These are phyloP conservation scores for Wilhelminamyces savonicus DNA, from an alignment of 805 yeast species.

Conservation along the genomic window DNA sequence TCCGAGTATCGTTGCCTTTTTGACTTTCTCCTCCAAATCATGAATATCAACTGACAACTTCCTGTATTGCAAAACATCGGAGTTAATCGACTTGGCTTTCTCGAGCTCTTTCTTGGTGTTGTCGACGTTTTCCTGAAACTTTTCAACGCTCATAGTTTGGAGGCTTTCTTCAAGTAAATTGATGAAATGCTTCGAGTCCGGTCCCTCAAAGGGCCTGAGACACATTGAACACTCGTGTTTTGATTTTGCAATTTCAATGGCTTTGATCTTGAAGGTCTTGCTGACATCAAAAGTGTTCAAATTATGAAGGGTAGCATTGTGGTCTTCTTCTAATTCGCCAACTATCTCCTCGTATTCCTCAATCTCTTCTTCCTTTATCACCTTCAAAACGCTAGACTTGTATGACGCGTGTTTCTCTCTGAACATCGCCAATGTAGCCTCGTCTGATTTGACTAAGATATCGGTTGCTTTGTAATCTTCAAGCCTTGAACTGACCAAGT, in stretches of 20 bases:
- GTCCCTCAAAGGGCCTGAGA: conserved; percentile 49
- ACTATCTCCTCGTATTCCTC: conserved; percentile 46
- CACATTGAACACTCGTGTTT: conserved; percentile 72
- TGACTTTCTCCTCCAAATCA: not conserved
- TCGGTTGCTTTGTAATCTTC: conserved; percentile 1
- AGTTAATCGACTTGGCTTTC: conserved; percentile 21
- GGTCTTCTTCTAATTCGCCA: conserved; percentile 54
- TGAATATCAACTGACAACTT: conserved; percentile 6
- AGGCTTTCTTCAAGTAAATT: conserved; percentile 22
- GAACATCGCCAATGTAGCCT: conserved; percentile 1
- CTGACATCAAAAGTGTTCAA: conserved; percentile 66
- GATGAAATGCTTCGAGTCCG: conserved; percentile 22
- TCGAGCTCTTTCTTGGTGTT: conserved; percentile 26
- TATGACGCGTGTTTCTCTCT: no score
- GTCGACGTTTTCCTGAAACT: conserved; percentile 22
- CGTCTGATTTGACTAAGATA: conserved; percentile 1
- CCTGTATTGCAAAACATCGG: conserved; percentile 20
- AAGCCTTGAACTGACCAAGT: conserved; percentile 1
- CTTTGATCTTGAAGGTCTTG: conserved; percentile 61
- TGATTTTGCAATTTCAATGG: conserved; percentile 54
- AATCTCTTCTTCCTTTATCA: conserved; percentile 31
- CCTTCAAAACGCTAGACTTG: conserved; percentile 14
- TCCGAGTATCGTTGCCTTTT: no score
- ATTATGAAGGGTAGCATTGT: conserved; percentile 55
- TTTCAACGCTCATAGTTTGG: conserved; percentile 19